Conservation (phyloP, 2,329 filamentous ascomycete species). For the Akanthomyces uredinophilus region DNA sequence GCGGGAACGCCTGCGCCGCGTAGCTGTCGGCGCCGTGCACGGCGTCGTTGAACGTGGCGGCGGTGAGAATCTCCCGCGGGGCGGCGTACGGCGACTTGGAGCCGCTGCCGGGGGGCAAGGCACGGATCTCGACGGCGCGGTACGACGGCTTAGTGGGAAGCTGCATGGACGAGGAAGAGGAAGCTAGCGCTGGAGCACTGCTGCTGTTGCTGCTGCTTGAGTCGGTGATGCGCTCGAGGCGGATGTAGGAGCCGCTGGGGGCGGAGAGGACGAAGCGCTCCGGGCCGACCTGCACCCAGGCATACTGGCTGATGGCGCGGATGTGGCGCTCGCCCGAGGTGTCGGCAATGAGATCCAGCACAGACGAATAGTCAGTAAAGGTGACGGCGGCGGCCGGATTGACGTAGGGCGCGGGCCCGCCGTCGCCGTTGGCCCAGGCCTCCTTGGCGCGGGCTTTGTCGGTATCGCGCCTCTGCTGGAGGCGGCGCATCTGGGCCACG, state of each 20-base stretch:
- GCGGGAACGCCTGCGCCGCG: conserved; percentile 61
- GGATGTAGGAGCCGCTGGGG: conserved; percentile 56
- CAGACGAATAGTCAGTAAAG: conserved; percentile 86
- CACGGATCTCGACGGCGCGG: conserved; percentile 44
- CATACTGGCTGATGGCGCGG: conserved; percentile 64
- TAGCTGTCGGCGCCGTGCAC: conserved; percentile 83
- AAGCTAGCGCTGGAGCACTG: not conserved
- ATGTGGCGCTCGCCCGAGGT: conserved; percentile 74
- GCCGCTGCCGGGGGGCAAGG: conserved; percentile 34
- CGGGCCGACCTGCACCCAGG: conserved; percentile 77
- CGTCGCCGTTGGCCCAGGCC: conserved; percentile 9
- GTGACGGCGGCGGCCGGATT: conserved; percentile 47
- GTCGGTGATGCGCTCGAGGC: conserved; percentile 39
- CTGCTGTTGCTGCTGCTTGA: not conserved
- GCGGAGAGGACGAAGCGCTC: conserved; percentile 67
- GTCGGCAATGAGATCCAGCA: conserved; percentile 87
- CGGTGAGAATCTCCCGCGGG: conserved; percentile 63
- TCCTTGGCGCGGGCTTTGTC: conserved; percentile 29
- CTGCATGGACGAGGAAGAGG: not conserved
- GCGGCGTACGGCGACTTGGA: conserved; percentile 59
- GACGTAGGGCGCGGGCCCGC: conserved; percentile 9
- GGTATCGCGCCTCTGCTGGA: conserved; percentile 44
- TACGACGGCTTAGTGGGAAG: conserved; percentile 25
- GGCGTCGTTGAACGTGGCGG: conserved; percentile 64
- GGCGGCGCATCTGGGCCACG: conserved; percentile 53